Conservation (phyloP, 23 red algal species). For the Chondrus crispus region DNA sequence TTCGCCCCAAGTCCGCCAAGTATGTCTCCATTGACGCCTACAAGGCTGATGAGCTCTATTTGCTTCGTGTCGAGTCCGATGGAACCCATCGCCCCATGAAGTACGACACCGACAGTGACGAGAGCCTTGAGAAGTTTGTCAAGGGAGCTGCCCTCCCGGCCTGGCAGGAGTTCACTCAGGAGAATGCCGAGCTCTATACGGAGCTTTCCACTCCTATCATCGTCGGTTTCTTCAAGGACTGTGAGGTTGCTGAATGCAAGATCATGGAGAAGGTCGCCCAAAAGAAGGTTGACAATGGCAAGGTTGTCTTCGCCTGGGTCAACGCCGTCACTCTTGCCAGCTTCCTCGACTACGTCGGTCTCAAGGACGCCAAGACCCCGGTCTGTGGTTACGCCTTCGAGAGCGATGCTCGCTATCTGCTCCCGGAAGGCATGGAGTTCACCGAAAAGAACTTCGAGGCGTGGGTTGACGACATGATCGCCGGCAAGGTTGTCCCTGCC, state of each 20-base stretch:
- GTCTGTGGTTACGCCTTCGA: conserved; percentile 73
- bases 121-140: conserved; percentile 49
- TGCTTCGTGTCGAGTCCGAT: conserved; percentile 31
- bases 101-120: conserved; percentile 17
- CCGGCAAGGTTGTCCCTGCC: conserved; percentile 64
- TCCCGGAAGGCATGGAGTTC: conserved; percentile 53
- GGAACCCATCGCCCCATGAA: conserved; percentile 30
- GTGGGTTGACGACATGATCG: conserved; percentile 68
- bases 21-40: conserved; percentile 10
- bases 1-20: not conserved
- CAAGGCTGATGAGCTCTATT: conserved; percentile 13
- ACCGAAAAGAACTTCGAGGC: conserved; percentile 34
- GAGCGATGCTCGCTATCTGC: conserved; percentile 52
- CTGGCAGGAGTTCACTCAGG: conserved; percentile 72
- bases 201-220: conserved; percentile 62
- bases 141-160: conserved; percentile 47
- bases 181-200: conserved; percentile 66
- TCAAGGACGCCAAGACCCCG: conserved; percentile 49
- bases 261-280: conserved; percentile 48
- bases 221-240: conserved; percentile 58
- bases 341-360: conserved; percentile 68
- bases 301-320: conserved; percentile 68
- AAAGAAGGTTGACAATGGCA: conserved; percentile 53
- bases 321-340: conserved; percentile 29
- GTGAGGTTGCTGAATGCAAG: conserved; percentile 38